Conservation (phyloP, 1,284 basidiomycete genomes). For the Cutaneotrichosporon dermatis region DNA sequence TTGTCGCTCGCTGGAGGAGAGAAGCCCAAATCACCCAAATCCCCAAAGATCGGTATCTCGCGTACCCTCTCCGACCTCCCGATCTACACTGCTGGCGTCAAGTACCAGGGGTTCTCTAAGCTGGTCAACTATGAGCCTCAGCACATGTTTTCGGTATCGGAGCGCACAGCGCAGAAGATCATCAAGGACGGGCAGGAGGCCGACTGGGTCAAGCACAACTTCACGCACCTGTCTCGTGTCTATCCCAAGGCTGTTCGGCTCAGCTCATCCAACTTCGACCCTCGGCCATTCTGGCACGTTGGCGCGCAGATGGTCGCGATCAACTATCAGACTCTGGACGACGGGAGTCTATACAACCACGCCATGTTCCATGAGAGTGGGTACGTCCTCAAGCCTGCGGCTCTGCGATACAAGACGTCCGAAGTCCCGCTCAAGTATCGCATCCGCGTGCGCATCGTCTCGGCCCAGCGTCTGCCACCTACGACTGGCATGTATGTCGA, state of each 20-base stretch:
- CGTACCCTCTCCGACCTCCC: slow-evolving; percentile 67
- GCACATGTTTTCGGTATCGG: slow-evolving; percentile 91
- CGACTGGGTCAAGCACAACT: slow-evolving; percentile 85
- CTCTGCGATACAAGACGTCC: slow-evolving; percentile 65
- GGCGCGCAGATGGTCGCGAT: slow-evolving; percentile 95
- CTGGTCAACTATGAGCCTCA: slow-evolving; percentile 79
- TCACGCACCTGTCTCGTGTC: slow-evolving; percentile 76
- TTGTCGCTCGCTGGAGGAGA: slow-evolving; percentile 20
- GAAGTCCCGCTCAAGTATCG: slow-evolving; percentile 56
- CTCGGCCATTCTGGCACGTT: slow-evolving; percentile 81
- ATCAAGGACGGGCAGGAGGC: slow-evolving; percentile 53
- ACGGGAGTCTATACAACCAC: slow-evolving; percentile 62
- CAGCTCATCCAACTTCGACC: slow-evolving; percentile 83
- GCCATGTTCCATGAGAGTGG: slow-evolving; percentile 89
- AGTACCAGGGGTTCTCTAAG: slow-evolving; percentile 87
- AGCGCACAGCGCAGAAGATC: slow-evolving; percentile 62
- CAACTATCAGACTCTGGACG: slow-evolving; percentile 96
- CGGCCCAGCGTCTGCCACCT: slow-evolving; percentile 85
- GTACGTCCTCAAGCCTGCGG: slow-evolving; percentile 84
- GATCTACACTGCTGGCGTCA: slow-evolving; percentile 94
- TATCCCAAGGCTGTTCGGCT: slow-evolving; percentile 84
- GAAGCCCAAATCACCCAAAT: neutral
- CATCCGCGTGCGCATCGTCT: slow-evolving; percentile 62
- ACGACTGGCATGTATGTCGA: slow-evolving; percentile 58
- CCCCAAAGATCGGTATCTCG: slow-evolving; percentile 57